These are phyloP conservation scores for Sclerospora graminicola DNA, from an alignment of 352 stramenopile species.

Conservation along the genomic window DNA sequence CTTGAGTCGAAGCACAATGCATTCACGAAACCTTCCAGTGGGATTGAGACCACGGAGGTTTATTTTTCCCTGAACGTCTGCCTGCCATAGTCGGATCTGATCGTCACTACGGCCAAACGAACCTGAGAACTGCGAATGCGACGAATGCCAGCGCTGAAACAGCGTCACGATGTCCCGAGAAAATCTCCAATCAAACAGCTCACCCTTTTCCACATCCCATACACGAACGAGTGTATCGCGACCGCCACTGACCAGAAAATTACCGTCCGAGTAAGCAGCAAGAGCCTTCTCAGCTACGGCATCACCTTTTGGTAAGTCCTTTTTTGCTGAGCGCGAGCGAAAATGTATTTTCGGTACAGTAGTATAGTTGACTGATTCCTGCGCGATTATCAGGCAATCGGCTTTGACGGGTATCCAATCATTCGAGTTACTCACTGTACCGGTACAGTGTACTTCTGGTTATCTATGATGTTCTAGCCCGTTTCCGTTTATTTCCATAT, in stretches of 20 bases:
- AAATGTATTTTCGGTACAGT: no score
- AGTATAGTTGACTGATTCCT: no score
- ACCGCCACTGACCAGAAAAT: slow-evolving; percentile 86
- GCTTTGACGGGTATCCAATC: no score
- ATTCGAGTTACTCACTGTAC: no score
- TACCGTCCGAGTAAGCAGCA: slow-evolving; percentile 85
- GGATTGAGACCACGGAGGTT: slow-evolving; percentile 58
- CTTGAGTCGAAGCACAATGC: slow-evolving; percentile 62
- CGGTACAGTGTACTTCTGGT: no score
- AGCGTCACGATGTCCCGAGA: slow-evolving; percentile 84
- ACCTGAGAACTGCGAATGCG: slow-evolving; percentile 86
- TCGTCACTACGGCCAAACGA: slow-evolving; percentile 88
- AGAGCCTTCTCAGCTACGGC: slow-evolving; percentile 46
- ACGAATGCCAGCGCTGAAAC: slow-evolving; percentile 85
- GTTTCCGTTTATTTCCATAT: no score
- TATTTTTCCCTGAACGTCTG: slow-evolving; percentile 63
- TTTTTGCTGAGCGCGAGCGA: slow-evolving; percentile 61
- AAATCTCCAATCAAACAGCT: slow-evolving; percentile 83
- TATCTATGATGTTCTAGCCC: no score
- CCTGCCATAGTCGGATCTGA: slow-evolving; percentile 87
- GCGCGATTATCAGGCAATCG: no score
- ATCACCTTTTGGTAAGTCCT: slow-evolving; percentile 66
- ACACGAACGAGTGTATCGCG: slow-evolving; percentile 88
- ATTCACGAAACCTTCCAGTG: slow-evolving; percentile 66
- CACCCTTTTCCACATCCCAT: slow-evolving; percentile 69